Evolutionary conservation across 495 filamentous ascomycete species (phyloP).

Genomic region (Tuber borchii): DNA sequence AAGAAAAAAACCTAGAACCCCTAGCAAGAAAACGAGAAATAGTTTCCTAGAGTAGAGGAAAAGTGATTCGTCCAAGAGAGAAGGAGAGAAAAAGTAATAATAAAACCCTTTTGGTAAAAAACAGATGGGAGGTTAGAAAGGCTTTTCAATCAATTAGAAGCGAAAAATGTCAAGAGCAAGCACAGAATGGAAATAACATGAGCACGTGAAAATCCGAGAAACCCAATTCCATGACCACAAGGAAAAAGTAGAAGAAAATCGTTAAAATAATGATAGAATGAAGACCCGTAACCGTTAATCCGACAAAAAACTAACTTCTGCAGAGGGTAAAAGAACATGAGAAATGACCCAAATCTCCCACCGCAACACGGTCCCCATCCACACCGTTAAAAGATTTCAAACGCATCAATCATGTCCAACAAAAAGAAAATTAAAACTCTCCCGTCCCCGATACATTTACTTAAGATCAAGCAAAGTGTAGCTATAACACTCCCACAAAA

Average conservation of each 20-base stretch:
- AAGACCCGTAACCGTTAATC: constrained; percentile 1
- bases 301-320: constrained; percentile 5
- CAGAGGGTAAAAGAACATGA: constrained; percentile 2
- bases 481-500: constrained; percentile 5
- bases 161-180: neutral
- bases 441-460: constrained; percentile 2
- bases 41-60: neutral
- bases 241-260: constrained; percentile 5
- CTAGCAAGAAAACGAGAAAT: neutral
- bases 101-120: neutral
- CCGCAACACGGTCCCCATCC: neutral
- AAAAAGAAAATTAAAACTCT: constrained; percentile 5
- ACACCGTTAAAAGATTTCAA: neutral
- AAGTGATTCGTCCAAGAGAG: neutral
- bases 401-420: neutral
- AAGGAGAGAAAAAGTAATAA: neutral
- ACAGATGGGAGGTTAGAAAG: neutral
- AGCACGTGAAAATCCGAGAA: neutral
- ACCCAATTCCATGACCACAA: constrained; percentile 6
- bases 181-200: neutral
- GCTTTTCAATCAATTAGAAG: neutral
- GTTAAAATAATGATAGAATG: neutral
- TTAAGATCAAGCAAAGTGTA: constrained; percentile 1
- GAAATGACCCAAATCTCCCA: constrained; percentile 1
- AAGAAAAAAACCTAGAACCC: neutral